These are phyloP conservation scores for Pichia californica DNA, from an alignment of 805 yeast genomes.

Conservation along the genomic window DNA sequence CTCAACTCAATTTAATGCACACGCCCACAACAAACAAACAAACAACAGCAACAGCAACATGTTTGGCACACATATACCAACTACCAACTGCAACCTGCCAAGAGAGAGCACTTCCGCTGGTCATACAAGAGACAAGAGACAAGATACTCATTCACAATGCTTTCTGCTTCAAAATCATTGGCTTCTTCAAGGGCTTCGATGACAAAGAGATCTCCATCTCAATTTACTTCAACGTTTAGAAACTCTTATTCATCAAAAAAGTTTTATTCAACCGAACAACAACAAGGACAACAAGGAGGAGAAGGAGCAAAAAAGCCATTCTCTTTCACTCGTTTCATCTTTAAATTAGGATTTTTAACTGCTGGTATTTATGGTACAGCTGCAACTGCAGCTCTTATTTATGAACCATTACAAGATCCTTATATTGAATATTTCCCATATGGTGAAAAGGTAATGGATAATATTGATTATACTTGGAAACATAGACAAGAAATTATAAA, in stretches of 20 bases:
- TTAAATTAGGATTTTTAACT: constrained; percentile 22
- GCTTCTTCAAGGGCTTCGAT: constrained; percentile 8
- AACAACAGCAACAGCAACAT: no score
- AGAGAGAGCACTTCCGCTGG: no score
- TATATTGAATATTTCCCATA: constrained; percentile 61
- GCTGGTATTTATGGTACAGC: constrained; percentile 48
- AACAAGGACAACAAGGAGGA: no score
- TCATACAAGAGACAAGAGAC: no score
- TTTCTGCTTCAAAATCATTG: constrained; percentile 7
- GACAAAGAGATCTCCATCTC: constrained; percentile 10
- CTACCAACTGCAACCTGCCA: no score
- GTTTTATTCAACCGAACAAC: constrained; percentile 2
- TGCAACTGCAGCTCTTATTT: constrained; percentile 47
- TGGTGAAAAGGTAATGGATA: constrained; percentile 48
- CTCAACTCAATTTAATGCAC: no score
- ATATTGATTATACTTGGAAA: constrained; percentile 35
- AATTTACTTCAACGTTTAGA: constrained; percentile 9
- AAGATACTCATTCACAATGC: no score
- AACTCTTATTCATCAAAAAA: constrained; percentile 5
- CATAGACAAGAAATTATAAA: constrained; percentile 20
- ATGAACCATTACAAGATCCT: constrained; percentile 53
- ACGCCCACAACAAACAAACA: no score
- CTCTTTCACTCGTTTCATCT: constrained; percentile 21
- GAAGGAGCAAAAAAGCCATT: constrained; percentile 19
- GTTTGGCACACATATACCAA: no score